phyloP scores from a whole-genome alignment of 257 asterid genomes.

The Apocynum venetum region DNA sequence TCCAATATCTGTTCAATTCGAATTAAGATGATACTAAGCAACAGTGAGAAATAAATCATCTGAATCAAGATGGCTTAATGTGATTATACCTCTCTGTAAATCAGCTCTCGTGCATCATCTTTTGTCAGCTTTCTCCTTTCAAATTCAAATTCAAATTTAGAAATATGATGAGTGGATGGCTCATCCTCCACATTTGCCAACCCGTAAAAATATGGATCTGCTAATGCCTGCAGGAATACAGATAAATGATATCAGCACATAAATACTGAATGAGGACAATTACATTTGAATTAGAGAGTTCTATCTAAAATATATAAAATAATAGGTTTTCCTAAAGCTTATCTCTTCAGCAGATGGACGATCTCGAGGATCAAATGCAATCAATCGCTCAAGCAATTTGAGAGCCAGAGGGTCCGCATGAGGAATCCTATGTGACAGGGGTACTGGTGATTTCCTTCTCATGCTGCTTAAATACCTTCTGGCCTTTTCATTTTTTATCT shows the following conservation, averaged over 20 bases:
- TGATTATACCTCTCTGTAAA: conserved; percentile 79
- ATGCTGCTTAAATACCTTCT: conserved; percentile 82
- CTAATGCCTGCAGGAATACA: conserved; percentile 56
- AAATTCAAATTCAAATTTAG: conserved; percentile 87
- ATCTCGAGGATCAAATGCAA: conserved; percentile 92
- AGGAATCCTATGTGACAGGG: conserved; percentile 71
- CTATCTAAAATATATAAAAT: neutral
- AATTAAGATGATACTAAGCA: conserved; percentile 40
- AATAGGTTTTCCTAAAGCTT: conserved; percentile 17
- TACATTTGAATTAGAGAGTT: neutral
- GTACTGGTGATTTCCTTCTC: conserved; percentile 64
- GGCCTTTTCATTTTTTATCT: conserved; percentile 95
- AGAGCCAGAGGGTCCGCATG: conserved; percentile 84
- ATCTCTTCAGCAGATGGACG: conserved; percentile 92
- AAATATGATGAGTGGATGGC: conserved; percentile 72
- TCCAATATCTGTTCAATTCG: conserved; percentile 83
- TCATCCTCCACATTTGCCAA: conserved; percentile 87
- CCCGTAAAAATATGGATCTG: conserved; percentile 81
- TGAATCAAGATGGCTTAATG: conserved; percentile 19
- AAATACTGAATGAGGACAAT: neutral
- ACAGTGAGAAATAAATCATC: conserved; percentile 19
- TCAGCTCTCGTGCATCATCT: conserved; percentile 80
- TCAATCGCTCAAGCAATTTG: conserved; percentile 67
- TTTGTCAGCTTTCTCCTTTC: conserved; percentile 71
- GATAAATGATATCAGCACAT: conserved; percentile 14